These are phyloP conservation scores for Dysphania ambrosioides DNA, from an alignment of 148 eudicot species.

Conservation along the genomic window DNA sequence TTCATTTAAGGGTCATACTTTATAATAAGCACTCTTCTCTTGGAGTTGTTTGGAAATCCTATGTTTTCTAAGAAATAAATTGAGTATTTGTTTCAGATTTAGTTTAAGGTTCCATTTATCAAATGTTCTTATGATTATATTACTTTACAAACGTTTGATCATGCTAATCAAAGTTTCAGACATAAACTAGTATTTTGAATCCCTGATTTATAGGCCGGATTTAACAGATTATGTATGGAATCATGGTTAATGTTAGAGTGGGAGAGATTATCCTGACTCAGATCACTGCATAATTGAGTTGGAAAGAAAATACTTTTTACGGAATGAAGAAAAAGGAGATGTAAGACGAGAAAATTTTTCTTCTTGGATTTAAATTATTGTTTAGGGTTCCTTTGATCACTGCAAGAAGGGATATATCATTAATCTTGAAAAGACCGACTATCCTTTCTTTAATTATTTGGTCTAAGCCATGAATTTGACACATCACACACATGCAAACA, in stretches of 20 bases:
- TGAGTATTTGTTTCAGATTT: not conserved
- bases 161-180: not conserved
- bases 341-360: not conserved
- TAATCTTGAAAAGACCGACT: not conserved
- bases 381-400: not conserved
- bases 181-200: not conserved
- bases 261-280: not conserved
- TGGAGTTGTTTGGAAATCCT: not conserved
- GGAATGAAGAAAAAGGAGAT: not conserved
- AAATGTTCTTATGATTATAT: not conserved
- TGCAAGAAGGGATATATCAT: not conserved
- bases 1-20: not conserved
- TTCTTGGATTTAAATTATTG: not conserved
- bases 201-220: not conserved
- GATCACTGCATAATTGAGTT: not conserved
- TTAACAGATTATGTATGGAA: not conserved
- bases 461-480: not conserved
- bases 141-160: not conserved
- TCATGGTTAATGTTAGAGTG: not conserved
- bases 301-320: not conserved
- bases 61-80: not conserved
- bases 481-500: not conserved
- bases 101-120: not conserved
- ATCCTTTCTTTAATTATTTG: not conserved
- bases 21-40: not conserved